Conservation (phyloP, 306 rosid genomes). For the Rosa chinensis region DNA sequence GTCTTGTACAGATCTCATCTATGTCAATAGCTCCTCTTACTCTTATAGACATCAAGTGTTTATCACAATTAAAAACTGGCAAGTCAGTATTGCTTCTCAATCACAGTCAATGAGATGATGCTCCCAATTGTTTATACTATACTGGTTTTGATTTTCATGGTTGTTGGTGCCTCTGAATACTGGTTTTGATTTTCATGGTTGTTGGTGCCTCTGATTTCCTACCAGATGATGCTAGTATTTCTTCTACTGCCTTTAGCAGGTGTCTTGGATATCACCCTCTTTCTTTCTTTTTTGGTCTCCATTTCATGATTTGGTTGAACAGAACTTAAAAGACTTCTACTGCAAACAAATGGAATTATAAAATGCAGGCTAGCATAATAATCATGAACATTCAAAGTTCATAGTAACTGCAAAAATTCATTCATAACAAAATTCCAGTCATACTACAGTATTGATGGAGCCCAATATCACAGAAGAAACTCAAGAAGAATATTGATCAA, state of each 20-base stretch:
- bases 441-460: not conserved
- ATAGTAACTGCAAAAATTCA: constrained; percentile 7
- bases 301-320: not conserved
- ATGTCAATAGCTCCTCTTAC: not conserved
- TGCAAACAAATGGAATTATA: not conserved
- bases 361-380: not conserved
- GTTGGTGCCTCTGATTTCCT: not conserved
- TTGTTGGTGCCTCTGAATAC: not conserved
- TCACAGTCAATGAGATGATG: not conserved
- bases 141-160: not conserved
- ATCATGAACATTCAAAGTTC: not conserved
- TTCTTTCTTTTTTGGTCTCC: no score
- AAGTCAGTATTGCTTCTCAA: not conserved
- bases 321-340: not conserved
- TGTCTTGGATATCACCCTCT: not conserved
- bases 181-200: not conserved
- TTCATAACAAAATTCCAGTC: not conserved
- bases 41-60: not conserved
- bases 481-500: not conserved
- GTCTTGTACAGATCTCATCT: constrained; percentile 4
- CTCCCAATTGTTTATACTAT: not conserved
- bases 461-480: not conserved
- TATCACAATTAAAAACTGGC: not conserved
- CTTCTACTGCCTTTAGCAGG: not conserved
- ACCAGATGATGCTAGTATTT: not conserved